These are phyloP conservation scores for Ustilago lituana DNA, from an alignment of 1,284 basidiomycete species.

Conservation along the genomic window DNA sequence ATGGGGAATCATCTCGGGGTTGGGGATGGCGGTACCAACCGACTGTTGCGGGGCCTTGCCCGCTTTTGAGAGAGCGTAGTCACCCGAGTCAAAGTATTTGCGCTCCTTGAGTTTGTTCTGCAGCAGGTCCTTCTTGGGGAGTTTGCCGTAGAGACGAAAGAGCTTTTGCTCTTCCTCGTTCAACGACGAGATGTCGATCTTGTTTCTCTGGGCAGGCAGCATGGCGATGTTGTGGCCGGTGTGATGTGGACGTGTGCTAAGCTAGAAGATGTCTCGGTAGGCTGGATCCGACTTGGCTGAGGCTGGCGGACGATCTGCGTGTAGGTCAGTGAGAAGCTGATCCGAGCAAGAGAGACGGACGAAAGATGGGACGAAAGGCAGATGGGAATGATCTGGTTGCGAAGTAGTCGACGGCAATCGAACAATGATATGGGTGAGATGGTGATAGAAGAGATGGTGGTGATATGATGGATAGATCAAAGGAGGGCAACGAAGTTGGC, in stretches of 20 bases:
- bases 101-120: conserved; percentile 97
- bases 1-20: conserved; percentile 75
- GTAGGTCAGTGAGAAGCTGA: no score
- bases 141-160: conserved; percentile 91
- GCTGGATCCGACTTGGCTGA: neutral
- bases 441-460: neutral
- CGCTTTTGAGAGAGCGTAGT: conserved; percentile 94
- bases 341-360: no score
- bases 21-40: conserved; percentile 92
- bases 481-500: neutral
- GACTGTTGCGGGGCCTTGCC: conserved; percentile 85
- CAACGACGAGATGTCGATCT: conserved; percentile 89
- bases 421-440: neutral
- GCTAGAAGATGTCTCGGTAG: neutral
- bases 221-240: conserved; percentile 70
- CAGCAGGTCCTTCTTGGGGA: conserved; percentile 91
- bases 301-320: no score
- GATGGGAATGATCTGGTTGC: neutral
- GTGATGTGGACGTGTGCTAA: no score
- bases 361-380: neutral
- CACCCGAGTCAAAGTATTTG: conserved; percentile 97
- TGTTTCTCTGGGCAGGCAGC: conserved; percentile 84
- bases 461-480: neutral
- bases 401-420: neutral
- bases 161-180: conserved; percentile 91